phyloP scores from a whole-genome alignment of 106 monocot genomes.

The Triglochin maritima region DNA sequence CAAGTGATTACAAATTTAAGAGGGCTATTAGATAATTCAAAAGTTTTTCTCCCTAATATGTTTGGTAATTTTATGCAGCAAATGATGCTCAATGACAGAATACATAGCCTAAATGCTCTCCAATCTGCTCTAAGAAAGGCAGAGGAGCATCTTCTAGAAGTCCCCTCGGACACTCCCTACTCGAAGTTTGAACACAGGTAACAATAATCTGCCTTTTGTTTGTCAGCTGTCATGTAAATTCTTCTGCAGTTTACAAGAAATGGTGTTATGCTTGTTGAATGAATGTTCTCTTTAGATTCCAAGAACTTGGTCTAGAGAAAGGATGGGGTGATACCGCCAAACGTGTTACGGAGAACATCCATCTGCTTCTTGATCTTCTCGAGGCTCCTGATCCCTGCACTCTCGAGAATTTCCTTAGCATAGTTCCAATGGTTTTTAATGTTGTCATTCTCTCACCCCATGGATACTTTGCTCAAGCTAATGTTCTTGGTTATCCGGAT shows the following conservation, averaged over 20 bases:
- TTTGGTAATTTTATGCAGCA: constrained; percentile 16
- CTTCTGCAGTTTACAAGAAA: not conserved
- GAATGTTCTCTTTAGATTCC: constrained; percentile 32
- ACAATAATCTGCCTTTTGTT: not conserved
- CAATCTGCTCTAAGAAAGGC: constrained; percentile 61
- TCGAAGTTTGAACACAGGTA: constrained; percentile 63
- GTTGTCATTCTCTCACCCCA: constrained; percentile 32
- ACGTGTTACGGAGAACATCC: constrained; percentile 39
- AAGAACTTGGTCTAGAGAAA: constrained; percentile 82
- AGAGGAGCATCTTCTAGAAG: constrained; percentile 35
- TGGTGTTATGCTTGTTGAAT: not conserved
- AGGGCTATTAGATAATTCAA: no score
- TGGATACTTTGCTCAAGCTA: constrained; percentile 74
- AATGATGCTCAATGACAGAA: constrained; percentile 59
- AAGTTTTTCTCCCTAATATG: no score
- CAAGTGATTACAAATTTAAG: no score
- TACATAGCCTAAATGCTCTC: constrained; percentile 34
- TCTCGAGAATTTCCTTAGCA: constrained; percentile 56
- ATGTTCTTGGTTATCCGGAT: constrained; percentile 17
- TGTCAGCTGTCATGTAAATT: not conserved
- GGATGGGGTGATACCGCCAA: constrained; percentile 80
- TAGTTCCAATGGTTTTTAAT: constrained; percentile 47
- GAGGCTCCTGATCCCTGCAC: constrained; percentile 69
- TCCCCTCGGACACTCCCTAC: constrained; percentile 56
- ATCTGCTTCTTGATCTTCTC: constrained; percentile 57